Evolutionary conservation across 139 green algal species (phyloP).

Genomic region (Haematococcus sp.): DNA sequence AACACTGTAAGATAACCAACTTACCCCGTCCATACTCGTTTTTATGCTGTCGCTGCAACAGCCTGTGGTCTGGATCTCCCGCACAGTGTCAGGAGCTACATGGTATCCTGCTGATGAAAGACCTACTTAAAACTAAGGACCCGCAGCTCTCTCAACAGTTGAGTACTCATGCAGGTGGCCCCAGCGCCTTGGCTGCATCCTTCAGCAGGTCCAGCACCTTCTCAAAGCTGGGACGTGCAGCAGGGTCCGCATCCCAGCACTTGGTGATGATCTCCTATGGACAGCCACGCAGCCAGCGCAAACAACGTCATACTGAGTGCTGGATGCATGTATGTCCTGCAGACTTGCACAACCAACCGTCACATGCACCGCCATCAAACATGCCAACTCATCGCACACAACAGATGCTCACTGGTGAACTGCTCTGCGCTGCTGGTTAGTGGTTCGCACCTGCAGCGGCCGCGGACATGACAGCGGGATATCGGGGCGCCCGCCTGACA

Average conservation of each 20-base stretch:
- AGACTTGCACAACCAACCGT: neutral
- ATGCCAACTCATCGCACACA: neutral
- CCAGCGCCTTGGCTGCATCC: conserved; percentile 17
- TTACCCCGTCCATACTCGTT: too few relatives aligned
- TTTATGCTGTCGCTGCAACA: too few relatives aligned
- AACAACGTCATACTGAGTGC: neutral
- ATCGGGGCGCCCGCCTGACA: conserved; percentile 43
- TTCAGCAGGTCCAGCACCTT: conserved; percentile 39
- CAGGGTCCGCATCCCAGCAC: conserved; percentile 38
- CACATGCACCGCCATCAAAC: too few relatives aligned
- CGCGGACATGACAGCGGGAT: conserved; percentile 42
- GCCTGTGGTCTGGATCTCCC: too few relatives aligned
- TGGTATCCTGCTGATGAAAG: too few relatives aligned
- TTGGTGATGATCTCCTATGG: conserved; percentile 29
- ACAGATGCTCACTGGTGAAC: neutral
- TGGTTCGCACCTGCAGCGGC: conserved; percentile 10
- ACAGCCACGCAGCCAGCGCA: neutral
- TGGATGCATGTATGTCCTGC: neutral
- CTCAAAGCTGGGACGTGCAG: conserved; percentile 35
- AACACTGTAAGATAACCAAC: too few relatives aligned
- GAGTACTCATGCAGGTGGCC: too few relatives aligned
- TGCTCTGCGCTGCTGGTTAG: neutral
- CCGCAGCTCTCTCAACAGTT: too few relatives aligned
- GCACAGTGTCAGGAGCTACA: too few relatives aligned
- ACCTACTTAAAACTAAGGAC: too few relatives aligned